Base-by-base conservation (phyloP, 1,284 basidiomycete species). In the Prillingera fragicola region DNA sequence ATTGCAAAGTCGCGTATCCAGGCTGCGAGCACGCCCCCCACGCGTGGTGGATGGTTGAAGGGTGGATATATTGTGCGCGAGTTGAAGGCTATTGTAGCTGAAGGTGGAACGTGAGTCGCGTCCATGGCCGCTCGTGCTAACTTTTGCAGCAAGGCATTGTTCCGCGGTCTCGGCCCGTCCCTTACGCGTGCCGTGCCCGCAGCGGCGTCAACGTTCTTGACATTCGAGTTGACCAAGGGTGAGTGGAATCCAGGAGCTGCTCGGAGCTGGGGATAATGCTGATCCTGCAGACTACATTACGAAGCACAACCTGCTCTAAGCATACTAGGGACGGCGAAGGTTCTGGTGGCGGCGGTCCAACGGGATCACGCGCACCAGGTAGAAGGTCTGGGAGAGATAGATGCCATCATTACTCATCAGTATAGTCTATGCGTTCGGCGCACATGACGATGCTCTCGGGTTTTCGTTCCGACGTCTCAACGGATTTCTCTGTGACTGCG, bases 1-100 rank as follows among this genome's bases (percentile, higher is more conserved):
- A 87, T 95, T 3, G 80, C 94, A 37, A 96, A 96, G 74, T 89
- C 86, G 3, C 81, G 89, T 26, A 77, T 95, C 9, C 91, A 96
- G 61, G 78, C 92, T 15, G 81, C 87, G 0, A 67, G 79, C 1
- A 78, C 75, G 9, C 89, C 91, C 0, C 89, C 90, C 0, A 76
- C 73, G 17, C 81, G 81, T 7, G 85, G 82, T 5, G 85, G 87
- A 8, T 78, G 71, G 51, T 40, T 63, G 17, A 31, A 18, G 8
- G 66, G 66, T 3, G 72, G 83, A 48, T 95, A 95, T 63, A 87
- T 96, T 40, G 74, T 76, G 2, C 71, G 75, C 33, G 89, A 94
- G 59, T 62, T 91, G 33, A 76, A 72, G 41, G 66, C 75, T 0
- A 80, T 94, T 34, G 73, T 91, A 4, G 67, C 74, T 10, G 85